Conservation (phyloP, 73 alveolate species). For the Paramecium pentaurelia region DNA sequence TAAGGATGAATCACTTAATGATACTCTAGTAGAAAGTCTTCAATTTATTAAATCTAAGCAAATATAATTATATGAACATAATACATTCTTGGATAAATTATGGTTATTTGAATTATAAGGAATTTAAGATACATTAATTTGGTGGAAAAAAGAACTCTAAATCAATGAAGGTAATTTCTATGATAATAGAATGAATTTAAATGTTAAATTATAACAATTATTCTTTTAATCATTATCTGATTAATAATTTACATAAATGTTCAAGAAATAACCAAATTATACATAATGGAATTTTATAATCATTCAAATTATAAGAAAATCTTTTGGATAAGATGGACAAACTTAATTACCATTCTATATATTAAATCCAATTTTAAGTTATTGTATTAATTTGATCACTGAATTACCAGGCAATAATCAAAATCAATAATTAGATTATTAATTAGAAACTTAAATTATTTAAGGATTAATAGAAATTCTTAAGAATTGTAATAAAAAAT, state of each 20-base stretch:
- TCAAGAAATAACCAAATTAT: not conserved
- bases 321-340: not conserved
- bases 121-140: not conserved
- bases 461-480: not conserved
- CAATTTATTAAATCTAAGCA: not conserved
- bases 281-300: not conserved
- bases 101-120: not conserved
- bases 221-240: not conserved
- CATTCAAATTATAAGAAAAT: not conserved
- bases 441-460: not conserved
- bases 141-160: not conserved
- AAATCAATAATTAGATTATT: not conserved
- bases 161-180: not conserved
- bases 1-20: not conserved
- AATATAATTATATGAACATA: not conserved
- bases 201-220: not conserved
- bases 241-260: not conserved
- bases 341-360: not conserved
- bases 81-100: conserved; percentile 4
- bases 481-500: not conserved
- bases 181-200: not conserved
- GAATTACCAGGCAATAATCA: conserved; percentile 5
- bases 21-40: not conserved
- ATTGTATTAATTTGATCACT: not conserved
- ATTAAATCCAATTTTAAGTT: not conserved